Evolutionary conservation across 768 basidiomycete species (phyloP), one percentile per base, ranked within the genome.

Genomic region (Sporobolomyces phaffii): DNA sequence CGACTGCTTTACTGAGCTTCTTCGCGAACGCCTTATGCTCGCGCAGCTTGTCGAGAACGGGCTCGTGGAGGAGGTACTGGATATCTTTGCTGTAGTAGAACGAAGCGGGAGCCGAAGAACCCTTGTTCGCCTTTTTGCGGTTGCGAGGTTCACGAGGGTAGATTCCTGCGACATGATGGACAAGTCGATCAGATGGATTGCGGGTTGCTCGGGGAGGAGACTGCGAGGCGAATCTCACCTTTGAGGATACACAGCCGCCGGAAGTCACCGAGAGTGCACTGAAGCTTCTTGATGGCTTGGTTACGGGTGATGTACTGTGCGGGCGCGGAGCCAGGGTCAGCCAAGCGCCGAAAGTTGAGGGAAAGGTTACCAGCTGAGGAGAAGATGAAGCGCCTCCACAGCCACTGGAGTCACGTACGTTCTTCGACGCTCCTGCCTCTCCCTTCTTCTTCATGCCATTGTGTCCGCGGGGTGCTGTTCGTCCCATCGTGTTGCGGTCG

Each of bases 61-160:
- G 96, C 77, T 99, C 96, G 77, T 99, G 96, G 7, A 73, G 91
- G 87, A 99, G 85, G 79, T 94, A 98, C 62, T 90, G 89, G 71
- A 99, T 94, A 76, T 99, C 96, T 80, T 99, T 99, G 31, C 90
- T 82, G 77, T 98, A 97, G 80, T 99, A 99, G 80, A 98, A 99
- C 4, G 92, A 91, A 1, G 96, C 91, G 6, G 93, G 92, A 0
- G 91, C 93, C 58, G 92, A 91, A 5, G 91, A 94, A 2, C 94
- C 96, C 78, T 96, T 98, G 81, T 98, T 98, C 41, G 94, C 96
- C 69, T 86, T 85, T 78, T 97, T 99, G 73, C 85, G 86, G 79
- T 84, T 86, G 50, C 86, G 85, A 29, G 96, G 96, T 78, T 99
- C 96, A 60, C 94, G 89, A 70, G 96, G 96, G 77, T 94, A 97